phyloP scores from a whole-genome alignment of 2,329 filamentous ascomycete species.

The Apiospora sp. region DNA sequence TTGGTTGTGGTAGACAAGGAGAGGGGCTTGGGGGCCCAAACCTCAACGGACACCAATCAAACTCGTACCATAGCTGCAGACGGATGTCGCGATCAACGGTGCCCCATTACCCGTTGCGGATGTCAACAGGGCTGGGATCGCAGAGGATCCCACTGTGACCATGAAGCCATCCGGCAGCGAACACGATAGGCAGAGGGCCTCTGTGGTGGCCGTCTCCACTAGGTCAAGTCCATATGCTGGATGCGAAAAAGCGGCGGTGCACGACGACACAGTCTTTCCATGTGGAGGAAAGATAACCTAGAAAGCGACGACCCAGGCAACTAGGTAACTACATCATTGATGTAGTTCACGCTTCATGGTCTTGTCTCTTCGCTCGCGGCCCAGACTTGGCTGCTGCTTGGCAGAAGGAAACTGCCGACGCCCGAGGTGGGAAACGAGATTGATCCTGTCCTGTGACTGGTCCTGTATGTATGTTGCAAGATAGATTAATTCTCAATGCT shows the following conservation, averaged over 20 bases:
- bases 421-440: background rate
- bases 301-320: background rate
- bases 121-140: background rate
- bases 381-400: background rate
- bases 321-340: background rate
- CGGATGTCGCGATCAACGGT: background rate
- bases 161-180: conserved; percentile 10
- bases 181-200: conserved; percentile 15
- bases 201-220: background rate
- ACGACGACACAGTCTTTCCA: background rate
- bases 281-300: background rate
- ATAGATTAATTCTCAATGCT: background rate
- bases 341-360: background rate
- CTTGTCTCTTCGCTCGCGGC: too few species aligned
- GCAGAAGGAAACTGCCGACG: background rate
- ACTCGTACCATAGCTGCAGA: conserved; percentile 10
- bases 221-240: background rate
- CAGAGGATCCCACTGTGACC: background rate
- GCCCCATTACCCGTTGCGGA: background rate
- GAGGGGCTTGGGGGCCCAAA: conserved; percentile 9
- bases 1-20: conserved; percentile 1
- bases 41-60: background rate
- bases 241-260: conserved; percentile 1
- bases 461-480: background rate
- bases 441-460: conserved; percentile 8